Evolutionary conservation across 768 basidiomycete genomes (phyloP), one percentile per base, ranked within the genome.

Genomic region (Psilocybe cyanescens): DNA sequence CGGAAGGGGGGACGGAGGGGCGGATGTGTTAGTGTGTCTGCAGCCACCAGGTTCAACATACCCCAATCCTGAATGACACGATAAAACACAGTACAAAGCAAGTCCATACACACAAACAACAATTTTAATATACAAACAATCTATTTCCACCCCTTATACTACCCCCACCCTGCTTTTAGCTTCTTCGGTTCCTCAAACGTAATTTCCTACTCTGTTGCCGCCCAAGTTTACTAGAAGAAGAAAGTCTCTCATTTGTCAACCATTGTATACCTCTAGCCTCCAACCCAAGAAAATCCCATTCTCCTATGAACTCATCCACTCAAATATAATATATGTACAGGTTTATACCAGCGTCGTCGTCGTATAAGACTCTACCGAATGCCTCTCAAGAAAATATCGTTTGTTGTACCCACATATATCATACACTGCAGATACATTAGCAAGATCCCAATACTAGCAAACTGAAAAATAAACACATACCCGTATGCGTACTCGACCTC

Each of bases 401-500:
- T 35, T 35, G 7, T 11, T 35, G 11, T 7, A 35, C 33, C 11
- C 7, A 4, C 33, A 35, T 35, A 35, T 35, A 35, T 35, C 11
- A 35, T 35, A 35, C 33, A 35, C 33, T 35, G 11, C 33, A 35
- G 33, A 11, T 11, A 35, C 7, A 11, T 35, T 35, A 35, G 33
- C 33, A 35, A 3, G 33, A 35, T 35, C 11, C 33, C 33, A 35
- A 3, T 2, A 35, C 33, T 11, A 35, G 6, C 6, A 11, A 35
- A 35, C 33, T 11, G 11, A 1, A 35, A 11, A 35, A 7, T 35
- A 6, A 35, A 35, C 11, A 82, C 88, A 72, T 73, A 88, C 91
- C 91, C 91, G 66, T 92, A 93, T 60, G 88, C 91, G 74, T 92
- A 92, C 70, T 95, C 94, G 6, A 95, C 93, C 74, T 95, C 93